These are phyloP conservation scores for Penicillium nordicum DNA, from an alignment of 2,329 filamentous ascomycete species.

Conservation along the genomic window DNA sequence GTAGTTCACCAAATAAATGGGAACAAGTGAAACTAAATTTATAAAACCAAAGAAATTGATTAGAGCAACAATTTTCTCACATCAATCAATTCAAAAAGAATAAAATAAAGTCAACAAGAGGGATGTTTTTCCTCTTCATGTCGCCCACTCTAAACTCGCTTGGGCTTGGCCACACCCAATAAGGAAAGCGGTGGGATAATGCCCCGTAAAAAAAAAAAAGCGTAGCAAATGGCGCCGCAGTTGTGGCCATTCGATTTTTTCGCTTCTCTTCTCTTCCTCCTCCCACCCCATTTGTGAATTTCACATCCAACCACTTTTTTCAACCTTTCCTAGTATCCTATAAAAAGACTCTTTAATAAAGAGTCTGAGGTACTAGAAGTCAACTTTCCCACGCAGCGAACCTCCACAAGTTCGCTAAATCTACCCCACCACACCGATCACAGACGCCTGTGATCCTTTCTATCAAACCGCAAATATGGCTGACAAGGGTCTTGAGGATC, in stretches of 20 bases:
- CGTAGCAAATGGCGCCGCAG: conserved; percentile 21
- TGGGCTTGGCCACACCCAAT: conserved; percentile 8
- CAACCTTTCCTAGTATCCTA: conserved; percentile 28
- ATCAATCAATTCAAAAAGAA: conserved; percentile 7
- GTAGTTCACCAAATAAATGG: conserved; percentile 12
- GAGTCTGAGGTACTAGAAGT: conserved; percentile 36
- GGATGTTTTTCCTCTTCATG: background rate
- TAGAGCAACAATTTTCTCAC: background rate
- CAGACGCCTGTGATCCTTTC: conserved; percentile 70
- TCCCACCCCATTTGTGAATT: conserved; percentile 25
- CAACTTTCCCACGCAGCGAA: conserved; percentile 25
- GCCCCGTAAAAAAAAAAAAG: conserved; percentile 23
- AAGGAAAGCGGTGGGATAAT: conserved; percentile 18
- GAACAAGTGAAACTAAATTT: conserved; percentile 16
- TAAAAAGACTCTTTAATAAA: conserved; percentile 28
- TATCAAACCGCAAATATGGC: conserved; percentile 82
- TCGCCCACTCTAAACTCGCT: conserved; percentile 16
- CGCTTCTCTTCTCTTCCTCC: conserved; percentile 20
- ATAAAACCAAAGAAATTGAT: conserved; percentile 10
- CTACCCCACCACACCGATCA: conserved; percentile 53
- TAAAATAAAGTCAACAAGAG: background rate
- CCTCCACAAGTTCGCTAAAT: conserved; percentile 35
- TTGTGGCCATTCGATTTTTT: conserved; percentile 23
- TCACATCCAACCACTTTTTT: conserved; percentile 20
- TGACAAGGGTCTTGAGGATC: conserved; percentile 96